Evolutionary conservation across 192 early-diverging fungal genomes (phyloP), one percentile per base, ranked within the genome.

Genomic region (Entrophospora sp.): DNA sequence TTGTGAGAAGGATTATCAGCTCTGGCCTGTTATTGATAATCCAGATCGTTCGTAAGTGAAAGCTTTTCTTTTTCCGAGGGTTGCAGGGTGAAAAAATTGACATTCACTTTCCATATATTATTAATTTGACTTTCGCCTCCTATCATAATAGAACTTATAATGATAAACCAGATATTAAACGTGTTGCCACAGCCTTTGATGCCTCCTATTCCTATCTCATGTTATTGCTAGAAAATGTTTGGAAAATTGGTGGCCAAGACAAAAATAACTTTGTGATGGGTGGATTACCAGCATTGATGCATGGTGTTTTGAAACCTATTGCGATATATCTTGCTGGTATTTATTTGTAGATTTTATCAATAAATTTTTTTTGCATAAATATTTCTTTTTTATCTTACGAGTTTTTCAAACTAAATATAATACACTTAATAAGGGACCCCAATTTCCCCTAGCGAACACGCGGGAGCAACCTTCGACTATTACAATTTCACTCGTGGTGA

Each of bases 241-340:
- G 48, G 48, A 51, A 16, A 51, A n/a, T 22, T 25, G 48, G 18
- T 25, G 48, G 48, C 24, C 48, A 51, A 6, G 18, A 51, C 7
- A 51, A 51, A 51, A 51, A 25, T 6, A 51, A 6, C 7, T 51
- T 51, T 5, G 24, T 51, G 18, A 51, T 51, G 14, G 48, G 48
- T 8, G 48, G 48, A 25, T 10, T 51, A n/a, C 48, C 48, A 25
- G 48, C 48, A 51, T 22, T 51, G 24, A 51, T 51, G 48, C 48
- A 51, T 51, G 48, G 48, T 25, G 24, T 51, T 51, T 51, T 51
- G 48, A 51, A 25, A n/a, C 48, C 48, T 25, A 51, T 51, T 20
- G 48, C 48, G 48, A 51, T 22, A 22, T 51, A 10, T 51, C 48
- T 51, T 51, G 48, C 48, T 51, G n/a, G 48, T 51, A 51, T 51